phyloP scores from a whole-genome alignment of 495 filamentous ascomycete genomes.

The Xylaria venustula region DNA sequence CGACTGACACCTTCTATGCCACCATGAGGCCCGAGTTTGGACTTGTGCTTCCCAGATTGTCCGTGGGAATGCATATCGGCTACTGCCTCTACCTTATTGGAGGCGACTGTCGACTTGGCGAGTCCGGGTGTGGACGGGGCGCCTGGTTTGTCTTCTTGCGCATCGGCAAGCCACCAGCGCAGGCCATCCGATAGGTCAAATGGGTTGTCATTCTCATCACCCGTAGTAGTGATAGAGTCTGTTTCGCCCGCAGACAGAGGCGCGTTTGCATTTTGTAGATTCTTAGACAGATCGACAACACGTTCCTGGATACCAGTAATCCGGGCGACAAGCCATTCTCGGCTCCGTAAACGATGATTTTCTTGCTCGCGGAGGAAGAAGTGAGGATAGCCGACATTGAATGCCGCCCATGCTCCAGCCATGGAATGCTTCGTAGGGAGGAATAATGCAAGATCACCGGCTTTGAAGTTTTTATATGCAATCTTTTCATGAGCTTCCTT shows the following conservation, averaged over 20 bases:
- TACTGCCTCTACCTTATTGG: conserved; percentile 82
- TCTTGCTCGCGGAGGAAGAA: conserved; percentile 96
- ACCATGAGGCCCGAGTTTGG: conserved; percentile 37
- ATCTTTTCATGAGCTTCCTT: conserved; percentile 95
- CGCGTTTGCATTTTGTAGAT: conserved; percentile 34
- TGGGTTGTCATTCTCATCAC: conserved; percentile 91
- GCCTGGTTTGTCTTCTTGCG: conserved; percentile 90
- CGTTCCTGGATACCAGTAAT: conserved; percentile 91
- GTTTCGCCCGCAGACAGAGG: conserved; percentile 31
- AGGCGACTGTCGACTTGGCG: conserved; percentile 84
- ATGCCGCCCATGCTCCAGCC: conserved; percentile 94
- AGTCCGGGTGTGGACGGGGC: conserved; percentile 88
- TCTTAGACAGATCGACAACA: conserved; percentile 87
- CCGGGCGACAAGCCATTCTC: conserved; percentile 93
- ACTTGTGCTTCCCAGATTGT: conserved; percentile 51
- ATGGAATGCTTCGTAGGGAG: conserved; percentile 90
- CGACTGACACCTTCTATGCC: conserved; percentile 70
- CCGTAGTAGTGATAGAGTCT: conserved; percentile 48
- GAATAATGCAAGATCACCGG: conserved; percentile 94
- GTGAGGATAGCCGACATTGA: conserved; percentile 95
- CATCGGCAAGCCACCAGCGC: conserved; percentile 94
- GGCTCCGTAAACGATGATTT: conserved; percentile 71
- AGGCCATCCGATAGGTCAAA: conserved; percentile 95
- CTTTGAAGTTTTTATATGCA: conserved; percentile 93
- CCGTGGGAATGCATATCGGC: conserved; percentile 52